Evolutionary conservation across 1,284 basidiomycete genomes (phyloP).

Genomic region (Moesziomyces sp.): DNA sequence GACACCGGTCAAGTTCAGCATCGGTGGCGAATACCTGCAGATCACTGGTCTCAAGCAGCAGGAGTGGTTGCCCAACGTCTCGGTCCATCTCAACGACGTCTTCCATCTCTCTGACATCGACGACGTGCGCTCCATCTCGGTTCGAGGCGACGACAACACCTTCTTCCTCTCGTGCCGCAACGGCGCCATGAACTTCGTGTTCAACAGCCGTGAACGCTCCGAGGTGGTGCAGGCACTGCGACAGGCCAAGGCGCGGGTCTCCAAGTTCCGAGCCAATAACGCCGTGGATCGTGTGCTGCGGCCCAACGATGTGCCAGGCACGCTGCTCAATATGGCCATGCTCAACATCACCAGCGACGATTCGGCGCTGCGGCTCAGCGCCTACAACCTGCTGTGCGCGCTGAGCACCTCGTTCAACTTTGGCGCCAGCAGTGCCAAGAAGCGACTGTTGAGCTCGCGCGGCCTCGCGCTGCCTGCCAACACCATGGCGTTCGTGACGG

Average conservation of each 20-base stretch:
- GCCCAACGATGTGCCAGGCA: slow-evolving; percentile 63
- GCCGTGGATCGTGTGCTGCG: slow-evolving; percentile 53
- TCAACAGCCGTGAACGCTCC: slow-evolving; percentile 58
- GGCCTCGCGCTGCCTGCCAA: slow-evolving; percentile 61
- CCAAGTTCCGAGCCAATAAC: slow-evolving; percentile 52
- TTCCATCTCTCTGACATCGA: slow-evolving; percentile 64
- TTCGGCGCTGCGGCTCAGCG: slow-evolving; percentile 51
- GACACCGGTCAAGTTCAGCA: slow-evolving; percentile 58
- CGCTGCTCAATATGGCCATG: slow-evolving; percentile 66
- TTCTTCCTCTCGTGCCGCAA: slow-evolving; percentile 63
- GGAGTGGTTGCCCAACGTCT: slow-evolving; percentile 40
- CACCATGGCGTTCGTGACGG: slow-evolving; percentile 60
- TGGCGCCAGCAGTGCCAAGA: slow-evolving; percentile 57
- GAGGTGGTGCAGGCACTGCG: slow-evolving; percentile 62
- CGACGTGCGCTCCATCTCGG: slow-evolving; percentile 59
- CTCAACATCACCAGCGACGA: slow-evolving; percentile 63
- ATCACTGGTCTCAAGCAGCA: slow-evolving; percentile 60
- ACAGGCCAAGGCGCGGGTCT: slow-evolving; percentile 61
- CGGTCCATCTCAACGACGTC: slow-evolving; percentile 55
- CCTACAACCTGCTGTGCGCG: slow-evolving; percentile 64
- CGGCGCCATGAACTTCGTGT: slow-evolving; percentile 59
- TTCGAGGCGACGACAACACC: slow-evolving; percentile 64
- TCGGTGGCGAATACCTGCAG: slow-evolving; percentile 60
- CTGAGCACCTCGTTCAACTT: slow-evolving; percentile 65
- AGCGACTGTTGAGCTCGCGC: slow-evolving; percentile 54